These are phyloP conservation scores for Bodo saltans DNA, from an alignment of 78 protist genomes.

Conservation along the genomic window DNA sequence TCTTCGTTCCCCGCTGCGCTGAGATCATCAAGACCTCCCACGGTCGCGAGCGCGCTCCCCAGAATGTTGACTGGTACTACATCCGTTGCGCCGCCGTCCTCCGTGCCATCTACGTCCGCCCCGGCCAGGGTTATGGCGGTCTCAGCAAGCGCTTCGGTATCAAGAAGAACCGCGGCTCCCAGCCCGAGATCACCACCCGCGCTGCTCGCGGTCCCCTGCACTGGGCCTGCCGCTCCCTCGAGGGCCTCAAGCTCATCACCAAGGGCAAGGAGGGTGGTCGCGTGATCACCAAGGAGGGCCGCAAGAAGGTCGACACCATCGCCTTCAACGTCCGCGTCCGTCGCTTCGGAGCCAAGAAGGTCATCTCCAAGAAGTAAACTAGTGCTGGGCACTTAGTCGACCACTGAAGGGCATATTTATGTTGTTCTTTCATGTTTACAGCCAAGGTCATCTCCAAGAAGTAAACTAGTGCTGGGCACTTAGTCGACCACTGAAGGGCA, in stretches of 20 bases:
- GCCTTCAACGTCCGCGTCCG: conserved; percentile 16
- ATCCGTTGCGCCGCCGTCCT: conserved; percentile 83
- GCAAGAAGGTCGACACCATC: conserved; percentile 29
- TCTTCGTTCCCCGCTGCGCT: conserved; percentile 83
- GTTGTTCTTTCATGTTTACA: no score
- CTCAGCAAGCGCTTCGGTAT: conserved; percentile 51
- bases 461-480: background rate
- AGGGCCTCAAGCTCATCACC: conserved; percentile 19
- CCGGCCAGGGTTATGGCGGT: conserved; percentile 68
- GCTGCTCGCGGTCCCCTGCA: background rate
- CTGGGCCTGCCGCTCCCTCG: conserved; percentile 1
- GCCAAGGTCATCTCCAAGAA: background rate
- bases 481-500: no score
- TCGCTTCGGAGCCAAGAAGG: background rate
- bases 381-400: background rate
- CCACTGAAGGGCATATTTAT: no score
- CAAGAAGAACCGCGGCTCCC: conserved; percentile 41
- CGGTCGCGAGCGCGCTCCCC: conserved; percentile 88
- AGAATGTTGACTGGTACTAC: conserved; percentile 96
- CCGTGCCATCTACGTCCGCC: conserved; percentile 70
- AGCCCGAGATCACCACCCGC: conserved; percentile 19
- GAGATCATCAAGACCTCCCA: conserved; percentile 90
- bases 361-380: background rate
- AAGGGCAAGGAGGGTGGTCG: conserved; percentile 23
- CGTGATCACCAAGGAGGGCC: conserved; percentile 40